Conservation (phyloP, 2,329 filamentous ascomycete species). For the Diaporthe batatas region DNA sequence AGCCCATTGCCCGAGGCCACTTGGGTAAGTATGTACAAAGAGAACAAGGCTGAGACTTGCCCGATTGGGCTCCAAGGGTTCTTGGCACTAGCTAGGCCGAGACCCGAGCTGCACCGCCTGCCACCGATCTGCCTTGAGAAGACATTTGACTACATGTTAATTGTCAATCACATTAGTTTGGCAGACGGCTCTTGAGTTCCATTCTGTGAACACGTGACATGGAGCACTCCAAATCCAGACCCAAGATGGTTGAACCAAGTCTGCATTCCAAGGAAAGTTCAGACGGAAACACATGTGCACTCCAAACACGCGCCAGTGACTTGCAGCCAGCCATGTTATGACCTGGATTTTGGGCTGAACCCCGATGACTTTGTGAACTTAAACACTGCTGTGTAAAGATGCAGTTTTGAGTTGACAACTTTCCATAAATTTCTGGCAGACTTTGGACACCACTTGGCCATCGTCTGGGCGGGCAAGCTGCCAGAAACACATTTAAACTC, state of each 20-base stretch:
- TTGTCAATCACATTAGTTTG: background rate
- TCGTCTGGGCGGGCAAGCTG: no score
- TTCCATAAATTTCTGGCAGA: slow-evolving; percentile 2
- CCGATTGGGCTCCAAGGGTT: background rate
- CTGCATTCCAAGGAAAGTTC: background rate
- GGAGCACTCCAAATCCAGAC: no score
- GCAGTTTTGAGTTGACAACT: background rate
- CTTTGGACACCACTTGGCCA: background rate
- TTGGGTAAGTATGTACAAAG: no score
- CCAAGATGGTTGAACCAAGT: background rate
- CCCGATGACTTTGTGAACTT: background rate
- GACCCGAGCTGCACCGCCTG: background rate
- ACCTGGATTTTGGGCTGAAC: background rate
- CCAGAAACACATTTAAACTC: background rate
- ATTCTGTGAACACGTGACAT: background rate
- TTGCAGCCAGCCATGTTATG: background rate
- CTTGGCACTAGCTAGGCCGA: background rate
- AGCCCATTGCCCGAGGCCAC: no score
- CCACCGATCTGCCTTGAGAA: background rate
- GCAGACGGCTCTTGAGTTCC: no score
- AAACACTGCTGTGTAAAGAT: background rate
- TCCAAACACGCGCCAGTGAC: background rate
- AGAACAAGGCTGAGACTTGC: slow-evolving; percentile 9
- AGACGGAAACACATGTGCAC: no score
- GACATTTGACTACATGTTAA: background rate